Conservation (phyloP, 768 basidiomycete species). For the Psilocybe tampanensis region DNA sequence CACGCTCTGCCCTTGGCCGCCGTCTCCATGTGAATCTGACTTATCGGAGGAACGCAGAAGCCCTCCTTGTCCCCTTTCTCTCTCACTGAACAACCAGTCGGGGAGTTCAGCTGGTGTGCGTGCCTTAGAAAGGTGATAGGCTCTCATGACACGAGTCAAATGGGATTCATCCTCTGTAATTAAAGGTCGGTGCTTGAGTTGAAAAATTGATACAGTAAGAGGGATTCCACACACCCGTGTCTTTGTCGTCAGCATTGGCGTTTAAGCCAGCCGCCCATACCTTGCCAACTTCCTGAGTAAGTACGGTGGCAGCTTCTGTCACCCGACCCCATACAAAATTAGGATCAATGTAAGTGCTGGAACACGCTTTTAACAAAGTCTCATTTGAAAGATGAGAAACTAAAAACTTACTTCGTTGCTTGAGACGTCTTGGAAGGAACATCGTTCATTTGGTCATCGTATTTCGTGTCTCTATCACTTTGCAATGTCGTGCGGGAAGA, state of each 20-base stretch:
- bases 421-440: not conserved
- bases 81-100: slow-evolving; percentile 64
- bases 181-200: slow-evolving; percentile 17
- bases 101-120: slow-evolving; percentile 59
- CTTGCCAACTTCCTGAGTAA: slow-evolving; percentile 60
- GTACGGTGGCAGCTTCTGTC: slow-evolving; percentile 49
- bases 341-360: slow-evolving; percentile 5
- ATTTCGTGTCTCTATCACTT: slow-evolving; percentile 28
- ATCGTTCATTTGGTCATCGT: not conserved
- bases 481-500: slow-evolving; percentile 50
- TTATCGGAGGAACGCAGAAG: slow-evolving; percentile 13
- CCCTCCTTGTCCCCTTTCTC: slow-evolving; percentile 38
- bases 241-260: slow-evolving; percentile 47
- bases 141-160: slow-evolving; percentile 65
- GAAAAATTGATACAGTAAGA: slow-evolving; percentile 27
- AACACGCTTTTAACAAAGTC: not conserved
- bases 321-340: slow-evolving; percentile 53
- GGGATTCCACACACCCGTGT: slow-evolving; percentile 11
- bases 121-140: slow-evolving; percentile 66
- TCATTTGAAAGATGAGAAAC: not conserved
- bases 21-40: slow-evolving; percentile 12
- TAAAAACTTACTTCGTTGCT: not conserved
- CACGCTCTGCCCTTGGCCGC: slow-evolving; percentile 2
- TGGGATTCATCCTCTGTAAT: slow-evolving; percentile 60
- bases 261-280: slow-evolving; percentile 53